Percentiles rank a stretch among this genome's conserved stretches.
phyloP scores from a whole-genome alignment of 1,284 basidiomycete genomes.

The Ceratobasidium papillatum region DNA sequence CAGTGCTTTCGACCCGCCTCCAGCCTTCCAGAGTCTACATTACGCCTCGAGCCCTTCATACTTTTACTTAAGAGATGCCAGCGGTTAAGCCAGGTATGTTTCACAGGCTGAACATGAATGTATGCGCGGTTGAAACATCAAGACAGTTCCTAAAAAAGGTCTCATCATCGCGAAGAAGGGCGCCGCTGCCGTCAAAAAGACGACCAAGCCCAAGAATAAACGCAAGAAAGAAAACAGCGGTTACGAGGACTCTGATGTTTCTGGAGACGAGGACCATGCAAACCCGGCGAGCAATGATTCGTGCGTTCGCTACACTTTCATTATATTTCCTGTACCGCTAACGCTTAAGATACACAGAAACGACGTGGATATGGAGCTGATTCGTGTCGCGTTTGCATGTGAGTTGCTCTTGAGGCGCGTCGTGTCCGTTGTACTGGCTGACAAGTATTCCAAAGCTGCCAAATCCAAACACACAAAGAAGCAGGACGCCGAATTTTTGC shows the following conservation, averaged over 20 bases:
- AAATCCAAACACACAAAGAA: constrained; percentile 36
- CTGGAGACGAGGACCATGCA: background rate
- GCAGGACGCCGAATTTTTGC: constrained; percentile 23
- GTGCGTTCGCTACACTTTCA: background rate
- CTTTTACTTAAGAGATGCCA: constrained; percentile 43
- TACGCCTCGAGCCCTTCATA: background rate
- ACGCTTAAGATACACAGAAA: background rate
- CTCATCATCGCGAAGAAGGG: background rate
- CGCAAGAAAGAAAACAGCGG: background rate
- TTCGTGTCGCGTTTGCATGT: constrained; percentile 35
- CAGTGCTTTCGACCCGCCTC: background rate
- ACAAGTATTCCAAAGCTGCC: background rate
- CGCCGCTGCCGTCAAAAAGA: background rate
- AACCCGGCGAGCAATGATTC: constrained; percentile 22
- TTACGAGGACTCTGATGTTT: background rate
- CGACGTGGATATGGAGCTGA: constrained; percentile 27
- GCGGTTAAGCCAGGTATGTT: constrained; percentile 1
- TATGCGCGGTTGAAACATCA: constrained; percentile 25
- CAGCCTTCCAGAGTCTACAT: too few species aligned
- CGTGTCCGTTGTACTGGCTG: background rate
- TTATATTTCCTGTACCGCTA: background rate
- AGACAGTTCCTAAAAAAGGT: constrained; percentile 1
- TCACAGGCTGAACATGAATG: background rate
- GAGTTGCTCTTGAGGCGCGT: background rate
- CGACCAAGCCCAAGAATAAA: background rate